A percentile compares a stretch with the other conserved stretches of the same genome.
These are phyloP conservation scores for Atkinsonella texensis DNA, from an alignment of 2,329 filamentous ascomycete genomes.

Conservation along the genomic window DNA sequence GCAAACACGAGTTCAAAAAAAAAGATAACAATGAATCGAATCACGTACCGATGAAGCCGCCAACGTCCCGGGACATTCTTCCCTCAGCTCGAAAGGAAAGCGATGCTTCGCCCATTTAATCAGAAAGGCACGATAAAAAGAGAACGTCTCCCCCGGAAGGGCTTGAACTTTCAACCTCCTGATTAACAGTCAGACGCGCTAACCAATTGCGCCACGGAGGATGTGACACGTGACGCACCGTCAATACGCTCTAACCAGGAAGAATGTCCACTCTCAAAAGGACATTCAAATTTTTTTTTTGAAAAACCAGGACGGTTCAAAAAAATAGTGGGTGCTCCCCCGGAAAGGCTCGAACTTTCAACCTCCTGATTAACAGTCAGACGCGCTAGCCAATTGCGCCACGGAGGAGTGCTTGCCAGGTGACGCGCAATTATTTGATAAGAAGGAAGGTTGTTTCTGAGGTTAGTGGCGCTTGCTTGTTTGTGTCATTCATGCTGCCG, in stretches of 20 bases:
- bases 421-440: not conserved
- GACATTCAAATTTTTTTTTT: too few species aligned
- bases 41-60: too few species aligned
- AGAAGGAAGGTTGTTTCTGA: not conserved
- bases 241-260: too few species aligned
- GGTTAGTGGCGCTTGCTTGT: too few species aligned
- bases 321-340: conserved; percentile 1
- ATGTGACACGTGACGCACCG: not conserved
- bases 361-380: conserved; percentile 40
- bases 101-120: not conserved
- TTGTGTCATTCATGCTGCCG: too few species aligned
- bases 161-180: conserved; percentile 17
- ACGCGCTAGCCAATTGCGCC: conserved; percentile 45
- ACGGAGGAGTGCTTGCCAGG: conserved; percentile 17
- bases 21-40: too few species aligned
- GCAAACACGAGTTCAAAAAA: too few species aligned
- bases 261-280: too few species aligned
- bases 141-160: conserved; percentile 8
- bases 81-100: too few species aligned
- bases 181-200: conserved; percentile 49
- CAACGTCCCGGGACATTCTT: too few species aligned
- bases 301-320: too few species aligned
- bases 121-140: not conserved
- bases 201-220: conserved; percentile 39
- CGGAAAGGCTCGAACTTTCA: conserved; percentile 12